A percentile compares a stretch with the other conserved stretches of the same genome.
Evolutionary conservation across 2,329 filamentous ascomycete species (phyloP).

Genomic region (Pseudogymnoascus sp.): DNA sequence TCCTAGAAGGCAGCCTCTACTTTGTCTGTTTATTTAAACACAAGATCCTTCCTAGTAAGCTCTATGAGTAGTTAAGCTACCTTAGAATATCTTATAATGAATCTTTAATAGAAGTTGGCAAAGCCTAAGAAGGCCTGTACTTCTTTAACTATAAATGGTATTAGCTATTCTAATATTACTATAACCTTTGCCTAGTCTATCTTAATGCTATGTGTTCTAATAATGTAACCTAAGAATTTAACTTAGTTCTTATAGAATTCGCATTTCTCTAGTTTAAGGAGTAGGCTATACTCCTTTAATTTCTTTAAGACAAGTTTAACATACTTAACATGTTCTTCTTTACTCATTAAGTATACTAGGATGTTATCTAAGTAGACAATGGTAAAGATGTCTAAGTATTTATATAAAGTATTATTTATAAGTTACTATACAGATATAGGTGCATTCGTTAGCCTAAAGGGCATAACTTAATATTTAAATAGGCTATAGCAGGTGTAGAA

Average conservation of each 20-base stretch:
- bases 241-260: neutral
- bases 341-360: constrained; percentile 21
- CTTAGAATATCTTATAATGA: constrained; percentile 23
- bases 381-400: neutral
- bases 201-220: constrained; percentile 11
- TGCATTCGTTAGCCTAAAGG: constrained; percentile 19
- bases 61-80: neutral
- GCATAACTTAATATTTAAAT: constrained; percentile 30
- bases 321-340: no score
- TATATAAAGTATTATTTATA: constrained; percentile 21
- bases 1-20: neutral
- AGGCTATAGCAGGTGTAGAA: constrained; percentile 28
- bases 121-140: constrained; percentile 26
- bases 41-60: neutral
- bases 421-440: constrained; percentile 15
- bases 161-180: constrained; percentile 16
- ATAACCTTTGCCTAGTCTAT: constrained; percentile 16
- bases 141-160: constrained; percentile 15
- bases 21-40: neutral
- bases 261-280: no score
- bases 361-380: constrained; percentile 26
- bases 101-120: constrained; percentile 28
- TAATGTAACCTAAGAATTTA: constrained; percentile 15
- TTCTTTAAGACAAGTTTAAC: no score
- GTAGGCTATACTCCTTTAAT: no score